A percentile compares a stretch with the other conserved stretches of the same genome.
Evolutionary conservation across 192 early-diverging fungal species (phyloP).

Genomic region (Piromyces sp.): DNA sequence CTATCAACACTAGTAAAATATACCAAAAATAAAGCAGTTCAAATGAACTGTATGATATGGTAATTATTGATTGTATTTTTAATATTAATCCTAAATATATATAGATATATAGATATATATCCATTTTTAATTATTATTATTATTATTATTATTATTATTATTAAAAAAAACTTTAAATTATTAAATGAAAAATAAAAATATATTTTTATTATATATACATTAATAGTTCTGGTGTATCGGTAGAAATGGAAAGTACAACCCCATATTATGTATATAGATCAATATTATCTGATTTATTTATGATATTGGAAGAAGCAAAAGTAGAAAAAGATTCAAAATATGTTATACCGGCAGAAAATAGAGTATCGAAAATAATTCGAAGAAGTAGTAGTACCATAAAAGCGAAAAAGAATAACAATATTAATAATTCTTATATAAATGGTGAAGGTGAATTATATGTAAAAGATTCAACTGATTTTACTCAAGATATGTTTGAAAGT

Average conservation of each 20-base stretch:
- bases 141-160: too few species aligned
- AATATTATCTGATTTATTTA: constrained; percentile 17
- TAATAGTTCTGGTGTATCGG: constrained; percentile 12
- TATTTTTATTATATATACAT: too few species aligned
- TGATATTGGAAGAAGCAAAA: constrained; percentile 9
- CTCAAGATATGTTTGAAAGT: neutral
- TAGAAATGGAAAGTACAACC: constrained; percentile 22
- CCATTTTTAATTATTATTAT: too few species aligned
- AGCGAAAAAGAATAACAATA: neutral
- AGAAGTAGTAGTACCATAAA: neutral
- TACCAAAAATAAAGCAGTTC: constrained; percentile 13
- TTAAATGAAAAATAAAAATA: too few species aligned
- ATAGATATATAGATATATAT: too few species aligned
- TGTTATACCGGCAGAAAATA: neutral
- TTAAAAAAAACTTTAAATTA: too few species aligned
- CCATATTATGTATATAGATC: constrained; percentile 20
- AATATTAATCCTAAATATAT: too few species aligned
- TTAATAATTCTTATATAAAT: neutral
- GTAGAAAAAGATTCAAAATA: constrained; percentile 4
- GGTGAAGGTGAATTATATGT: neutral
- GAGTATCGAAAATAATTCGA: neutral
- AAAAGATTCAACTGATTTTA: neutral
- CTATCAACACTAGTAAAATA: constrained; percentile 23
- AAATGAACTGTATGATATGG: constrained; percentile 15
- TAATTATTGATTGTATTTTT: neutral